These are phyloP conservation scores for Psilocybe cubensis DNA, from an alignment of 768 basidiomycete species.

Conservation along the genomic window DNA sequence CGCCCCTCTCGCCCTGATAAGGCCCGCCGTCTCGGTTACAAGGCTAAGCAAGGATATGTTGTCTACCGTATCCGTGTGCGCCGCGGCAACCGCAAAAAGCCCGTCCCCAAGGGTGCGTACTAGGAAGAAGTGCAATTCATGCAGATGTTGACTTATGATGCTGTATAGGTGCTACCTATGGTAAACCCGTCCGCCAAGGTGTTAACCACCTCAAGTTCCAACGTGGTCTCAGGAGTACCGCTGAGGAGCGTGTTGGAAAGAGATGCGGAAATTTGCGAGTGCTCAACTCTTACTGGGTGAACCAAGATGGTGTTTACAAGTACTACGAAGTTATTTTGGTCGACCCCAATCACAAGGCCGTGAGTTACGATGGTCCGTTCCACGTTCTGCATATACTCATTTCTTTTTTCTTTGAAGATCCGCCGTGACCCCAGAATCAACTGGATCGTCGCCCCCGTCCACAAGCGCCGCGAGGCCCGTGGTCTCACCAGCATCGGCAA, in stretches of 20 bases:
- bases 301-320: conserved; percentile 98
- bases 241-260: conserved; percentile 97
- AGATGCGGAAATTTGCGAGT: conserved; percentile 97
- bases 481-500: conserved; percentile 97
- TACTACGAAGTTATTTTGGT: conserved; percentile 99
- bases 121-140: not conserved
- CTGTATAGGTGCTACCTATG: conserved; percentile 87
- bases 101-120: conserved; percentile 87
- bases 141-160: not conserved
- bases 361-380: conserved; percentile 41
- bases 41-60: conserved; percentile 99
- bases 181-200: conserved; percentile 99
- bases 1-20: conserved; percentile 99
- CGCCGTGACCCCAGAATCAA: conserved; percentile 97
- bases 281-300: conserved; percentile 98
- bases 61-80: conserved; percentile 97
- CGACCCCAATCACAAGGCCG: conserved; percentile 93
- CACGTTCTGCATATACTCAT: conserved; percentile 3
- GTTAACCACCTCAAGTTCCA: conserved; percentile 99
- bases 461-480: conserved; percentile 98
- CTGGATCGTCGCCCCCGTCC: conserved; percentile 98
- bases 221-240: conserved; percentile 88
- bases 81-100: conserved; percentile 99
- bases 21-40: conserved; percentile 98
- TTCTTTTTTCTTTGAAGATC: conserved; percentile 49